These are phyloP conservation scores for Salisapilia sapeloensis DNA, from an alignment of 352 stramenopile species.

Conservation along the genomic window DNA sequence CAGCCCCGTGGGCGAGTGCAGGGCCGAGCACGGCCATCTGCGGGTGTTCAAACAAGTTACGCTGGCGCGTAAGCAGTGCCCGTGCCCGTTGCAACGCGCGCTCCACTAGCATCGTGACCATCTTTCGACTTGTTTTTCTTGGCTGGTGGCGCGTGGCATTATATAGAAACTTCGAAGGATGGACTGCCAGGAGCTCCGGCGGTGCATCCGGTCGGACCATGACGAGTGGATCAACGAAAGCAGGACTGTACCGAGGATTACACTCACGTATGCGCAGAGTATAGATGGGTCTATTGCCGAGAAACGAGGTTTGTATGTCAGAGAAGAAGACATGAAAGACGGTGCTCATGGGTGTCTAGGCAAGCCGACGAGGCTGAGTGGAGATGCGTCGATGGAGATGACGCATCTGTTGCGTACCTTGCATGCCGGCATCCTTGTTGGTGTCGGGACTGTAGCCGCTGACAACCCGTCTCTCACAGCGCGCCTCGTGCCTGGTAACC, in stretches of 20 bases:
- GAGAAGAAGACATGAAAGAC: too few species aligned
- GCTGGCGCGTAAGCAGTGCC: constrained; percentile 28
- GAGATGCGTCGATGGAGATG: constrained; percentile 62
- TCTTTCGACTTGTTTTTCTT: constrained; percentile 1
- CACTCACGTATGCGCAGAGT: constrained; percentile 81
- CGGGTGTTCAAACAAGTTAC: constrained; percentile 22
- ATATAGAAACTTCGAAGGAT: too few species aligned
- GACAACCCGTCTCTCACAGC: constrained; percentile 82
- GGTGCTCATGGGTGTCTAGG: constrained; percentile 9
- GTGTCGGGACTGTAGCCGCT: constrained; percentile 62
- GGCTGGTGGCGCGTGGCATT: constrained; percentile 1
- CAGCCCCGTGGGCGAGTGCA: constrained; percentile 12
- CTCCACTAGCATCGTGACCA: constrained; percentile 27
- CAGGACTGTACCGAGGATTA: constrained; percentile 57
- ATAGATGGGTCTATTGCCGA: constrained; percentile 72
- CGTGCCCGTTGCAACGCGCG: constrained; percentile 49
- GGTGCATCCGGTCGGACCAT: too few species aligned
- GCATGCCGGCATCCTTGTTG: constrained; percentile 79
- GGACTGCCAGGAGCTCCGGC: too few species aligned
- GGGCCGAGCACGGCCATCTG: constrained; percentile 11
- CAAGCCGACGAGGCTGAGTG: constrained; percentile 49
- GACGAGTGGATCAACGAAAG: too few species aligned
- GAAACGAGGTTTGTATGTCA: constrained; percentile 17
- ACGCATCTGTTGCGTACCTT: constrained; percentile 74
- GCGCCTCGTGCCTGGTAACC: constrained; percentile 30